Conservation (phyloP, 306 rosid species). For the Clitoria ternatea region DNA sequence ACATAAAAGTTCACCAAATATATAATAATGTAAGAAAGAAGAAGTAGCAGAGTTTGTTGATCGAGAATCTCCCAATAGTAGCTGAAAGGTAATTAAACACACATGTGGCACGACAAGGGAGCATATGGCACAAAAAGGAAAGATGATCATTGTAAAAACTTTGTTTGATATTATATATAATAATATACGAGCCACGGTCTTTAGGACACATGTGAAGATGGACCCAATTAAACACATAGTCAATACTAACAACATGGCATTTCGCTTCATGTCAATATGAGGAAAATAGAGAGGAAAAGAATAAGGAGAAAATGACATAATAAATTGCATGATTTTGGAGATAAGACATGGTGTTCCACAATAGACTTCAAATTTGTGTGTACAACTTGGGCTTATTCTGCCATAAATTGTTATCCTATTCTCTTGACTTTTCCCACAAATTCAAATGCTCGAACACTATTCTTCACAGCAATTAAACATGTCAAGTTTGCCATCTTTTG, state of each 20-base stretch:
- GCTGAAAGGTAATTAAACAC: neutral
- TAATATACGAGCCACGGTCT: neutral
- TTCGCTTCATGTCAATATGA: constrained; percentile 19
- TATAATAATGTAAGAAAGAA: neutral
- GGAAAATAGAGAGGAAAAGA: constrained; percentile 18
- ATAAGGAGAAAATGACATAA: constrained; percentile 26
- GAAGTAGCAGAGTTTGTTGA: neutral
- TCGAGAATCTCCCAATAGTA: constrained; percentile 7
- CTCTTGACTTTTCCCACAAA: neutral
- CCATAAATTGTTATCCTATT: neutral
- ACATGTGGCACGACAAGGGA: constrained; percentile 17
- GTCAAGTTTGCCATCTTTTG: neutral
- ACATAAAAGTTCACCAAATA: neutral
- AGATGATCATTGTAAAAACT: constrained; percentile 19
- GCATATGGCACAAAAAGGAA: constrained; percentile 26
- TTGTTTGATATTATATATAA: constrained; percentile 34
- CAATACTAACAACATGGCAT: constrained; percentile 24
- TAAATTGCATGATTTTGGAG: constrained; percentile 1
- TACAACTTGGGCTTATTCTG: constrained; percentile 11
- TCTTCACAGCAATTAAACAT: neutral
- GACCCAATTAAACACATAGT: constrained; percentile 20
- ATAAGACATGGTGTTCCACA: constrained; percentile 19
- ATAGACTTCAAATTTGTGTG: constrained; percentile 9
- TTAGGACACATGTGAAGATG: constrained; percentile 32
- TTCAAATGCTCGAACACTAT: neutral